phyloP scores from a whole-genome alignment of 129 eudicot species.

The Escallonia herrerae region DNA sequence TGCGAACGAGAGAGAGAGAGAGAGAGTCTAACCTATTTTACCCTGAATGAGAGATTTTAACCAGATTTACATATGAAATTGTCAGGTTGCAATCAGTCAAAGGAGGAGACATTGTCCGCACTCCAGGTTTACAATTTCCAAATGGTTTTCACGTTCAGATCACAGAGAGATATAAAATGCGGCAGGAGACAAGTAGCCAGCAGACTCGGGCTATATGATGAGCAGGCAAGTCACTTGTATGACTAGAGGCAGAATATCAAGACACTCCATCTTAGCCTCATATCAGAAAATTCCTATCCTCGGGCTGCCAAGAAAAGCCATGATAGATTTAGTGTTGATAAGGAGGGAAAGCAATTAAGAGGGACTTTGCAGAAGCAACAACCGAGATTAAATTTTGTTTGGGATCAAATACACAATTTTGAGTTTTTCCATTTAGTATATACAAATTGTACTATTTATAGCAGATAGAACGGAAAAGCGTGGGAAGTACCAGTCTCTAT shows the following conservation, averaged over 20 bases:
- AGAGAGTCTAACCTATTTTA: constrained; percentile 7
- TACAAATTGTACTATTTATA: too few relatives aligned
- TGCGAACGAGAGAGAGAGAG: constrained; percentile 9
- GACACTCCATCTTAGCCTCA: constrained; percentile 10
- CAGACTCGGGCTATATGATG: constrained; percentile 6
- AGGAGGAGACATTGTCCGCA: constrained; percentile 87
- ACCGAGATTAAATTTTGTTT: constrained; percentile 24
- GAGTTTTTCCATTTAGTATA: constrained; percentile 19
- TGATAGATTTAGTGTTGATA: constrained; percentile 11
- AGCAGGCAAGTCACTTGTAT: constrained; percentile 9
- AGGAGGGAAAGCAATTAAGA: constrained; percentile 16
- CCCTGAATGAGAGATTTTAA: not conserved
- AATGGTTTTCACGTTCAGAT: constrained; percentile 60
- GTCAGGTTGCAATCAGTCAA: constrained; percentile 54
- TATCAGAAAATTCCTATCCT: constrained; percentile 14
- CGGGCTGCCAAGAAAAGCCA: constrained; percentile 20
- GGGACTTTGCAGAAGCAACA: constrained; percentile 14
- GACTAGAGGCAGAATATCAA: constrained; percentile 7
- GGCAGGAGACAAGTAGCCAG: constrained; percentile 18
- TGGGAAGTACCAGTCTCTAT: not conserved
- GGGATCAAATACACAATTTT: constrained; percentile 24
- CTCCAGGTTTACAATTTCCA: constrained; percentile 92
- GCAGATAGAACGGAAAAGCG: not conserved
- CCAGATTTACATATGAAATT: constrained; percentile 1
- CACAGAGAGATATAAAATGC: constrained; percentile 30